Evolutionary conservation across 2,329 filamentous ascomycete species (phyloP).

Genomic region (Diaporthe citrichinensis): DNA sequence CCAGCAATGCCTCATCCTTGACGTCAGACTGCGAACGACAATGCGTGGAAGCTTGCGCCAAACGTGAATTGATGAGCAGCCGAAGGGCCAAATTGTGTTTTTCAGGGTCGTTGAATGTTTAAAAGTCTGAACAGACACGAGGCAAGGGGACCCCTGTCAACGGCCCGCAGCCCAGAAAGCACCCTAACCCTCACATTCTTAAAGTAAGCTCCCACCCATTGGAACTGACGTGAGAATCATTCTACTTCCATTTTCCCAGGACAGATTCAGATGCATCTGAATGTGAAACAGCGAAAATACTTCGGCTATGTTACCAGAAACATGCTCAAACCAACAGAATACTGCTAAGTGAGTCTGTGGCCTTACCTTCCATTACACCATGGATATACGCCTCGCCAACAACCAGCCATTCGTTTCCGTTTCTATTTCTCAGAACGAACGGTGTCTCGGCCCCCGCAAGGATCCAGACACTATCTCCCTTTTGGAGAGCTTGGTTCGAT

Average conservation of each 20-base stretch:
- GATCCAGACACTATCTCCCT: slow-evolving; percentile 1
- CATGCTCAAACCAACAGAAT: neutral
- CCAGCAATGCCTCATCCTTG: neutral
- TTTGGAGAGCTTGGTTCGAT: neutral
- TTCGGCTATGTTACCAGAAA: neutral
- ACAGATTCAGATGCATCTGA: neutral
- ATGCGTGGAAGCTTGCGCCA: neutral
- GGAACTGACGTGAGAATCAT: too few relatives aligned
- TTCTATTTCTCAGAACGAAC: neutral
- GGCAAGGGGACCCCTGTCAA: neutral
- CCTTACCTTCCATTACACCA: slow-evolving; percentile 5
- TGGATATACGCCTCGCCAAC: slow-evolving; percentile 12
- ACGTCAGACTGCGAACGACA: neutral
- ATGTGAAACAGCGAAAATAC: neutral
- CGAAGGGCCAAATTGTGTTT: neutral
- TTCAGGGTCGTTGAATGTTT: neutral
- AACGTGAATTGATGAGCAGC: neutral
- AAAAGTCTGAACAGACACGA: neutral
- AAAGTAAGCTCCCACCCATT: too few relatives aligned
- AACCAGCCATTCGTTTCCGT: neutral
- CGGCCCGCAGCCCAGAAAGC: neutral
- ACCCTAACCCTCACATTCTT: neutral
- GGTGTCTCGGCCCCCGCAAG: slow-evolving; percentile 1
- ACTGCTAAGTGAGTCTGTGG: neutral
- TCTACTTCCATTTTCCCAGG: too few relatives aligned